These are phyloP conservation scores for Claviceps cyperi DNA, from an alignment of 2,329 filamentous ascomycete species.

Conservation along the genomic window DNA sequence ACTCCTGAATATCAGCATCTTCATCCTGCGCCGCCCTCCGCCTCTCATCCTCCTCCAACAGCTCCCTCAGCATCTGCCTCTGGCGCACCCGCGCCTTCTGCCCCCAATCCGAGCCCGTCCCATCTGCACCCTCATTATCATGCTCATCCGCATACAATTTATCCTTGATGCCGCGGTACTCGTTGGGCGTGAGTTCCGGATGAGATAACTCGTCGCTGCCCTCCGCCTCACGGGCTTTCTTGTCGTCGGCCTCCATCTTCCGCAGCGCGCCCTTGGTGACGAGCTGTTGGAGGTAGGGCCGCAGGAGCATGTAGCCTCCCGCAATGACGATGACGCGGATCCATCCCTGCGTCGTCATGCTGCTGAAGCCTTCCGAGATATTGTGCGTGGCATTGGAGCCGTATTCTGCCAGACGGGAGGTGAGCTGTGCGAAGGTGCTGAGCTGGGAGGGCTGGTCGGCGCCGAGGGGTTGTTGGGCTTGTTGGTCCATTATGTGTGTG, in stretches of 20 bases:
- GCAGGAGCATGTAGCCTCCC: constrained; percentile 57
- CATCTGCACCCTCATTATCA: constrained; percentile 29
- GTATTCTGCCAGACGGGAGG: constrained; percentile 19
- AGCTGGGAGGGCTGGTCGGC: constrained; percentile 14
- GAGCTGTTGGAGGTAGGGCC: constrained; percentile 59
- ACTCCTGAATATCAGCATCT: constrained; percentile 63
- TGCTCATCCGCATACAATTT: constrained; percentile 37
- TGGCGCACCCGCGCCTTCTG: constrained; percentile 57
- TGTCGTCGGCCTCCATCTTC: constrained; percentile 45
- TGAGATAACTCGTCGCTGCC: constrained; percentile 3
- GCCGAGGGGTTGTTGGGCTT: constrained; percentile 12
- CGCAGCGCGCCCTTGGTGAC: constrained; percentile 49
- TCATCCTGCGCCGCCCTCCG: constrained; percentile 48
- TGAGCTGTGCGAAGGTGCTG: constrained; percentile 20
- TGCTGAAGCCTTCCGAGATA: constrained; percentile 31
- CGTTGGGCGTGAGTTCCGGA: constrained; percentile 47
- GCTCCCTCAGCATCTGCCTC: constrained; percentile 49
- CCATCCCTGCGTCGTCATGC: constrained; percentile 38
- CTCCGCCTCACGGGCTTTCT: constrained; percentile 17
- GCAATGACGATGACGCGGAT: constrained; percentile 59
- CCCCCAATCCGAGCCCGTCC: constrained; percentile 47
- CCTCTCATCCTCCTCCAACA: constrained; percentile 49
- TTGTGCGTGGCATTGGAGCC: constrained; percentile 31
- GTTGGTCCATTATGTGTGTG: constrained; percentile 10
- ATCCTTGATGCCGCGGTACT: constrained; percentile 42